Evolutionary conservation across 2,329 filamentous ascomycete genomes (phyloP), one percentile per base, ranked within the genome.

Genomic region (Botrytis fragariae): DNA sequence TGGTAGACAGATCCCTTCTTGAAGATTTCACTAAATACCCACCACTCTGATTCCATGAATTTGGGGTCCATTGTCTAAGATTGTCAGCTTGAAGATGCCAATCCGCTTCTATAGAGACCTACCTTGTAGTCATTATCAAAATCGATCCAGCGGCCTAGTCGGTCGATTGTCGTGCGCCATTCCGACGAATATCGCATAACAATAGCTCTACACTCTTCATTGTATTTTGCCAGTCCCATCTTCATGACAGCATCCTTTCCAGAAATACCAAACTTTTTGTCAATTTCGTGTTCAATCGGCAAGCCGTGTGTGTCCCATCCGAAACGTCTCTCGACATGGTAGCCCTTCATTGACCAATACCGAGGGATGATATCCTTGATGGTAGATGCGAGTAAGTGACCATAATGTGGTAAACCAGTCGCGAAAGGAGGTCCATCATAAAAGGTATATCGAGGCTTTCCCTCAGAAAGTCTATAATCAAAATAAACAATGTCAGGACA

Each of bases 111-210:
- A 59, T 44, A 25, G 16, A 51, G 51, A 68, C 81, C 76, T 79
- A 90, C 90, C 89, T 97, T 97, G 86, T 97, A 98, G 82, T 98
- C 94, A 79, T 97, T 96, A 83, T 98, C 95, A 79, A 98, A 98
- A 83, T 98, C 95, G 79, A 98, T 96, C 95, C 95, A 98, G 73
- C 95, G 91, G 73, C 95, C 95, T 59, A 98, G 84, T 75, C 95
- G 87, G 80, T 97, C 94, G 79, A 98, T 92, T 39, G 94, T 97
- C 76, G 90, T 85, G 79, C 94, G 89, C 95, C 95, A 98, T 82
- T 98, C 95, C 25, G 87, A 83, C 18, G 94, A 90, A 81, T 92
- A 98, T 79, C 93, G 89, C 93, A 98, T 97, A 78, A 98, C 95
- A 82, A 98, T 97, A 75, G 93, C 90, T 75, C 92, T 89, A 83